Evolutionary conservation across 371 early-diverging fungal species (phyloP), one percentile per base, ranked within the genome.

Genomic region (Massospora cicadina): DNA sequence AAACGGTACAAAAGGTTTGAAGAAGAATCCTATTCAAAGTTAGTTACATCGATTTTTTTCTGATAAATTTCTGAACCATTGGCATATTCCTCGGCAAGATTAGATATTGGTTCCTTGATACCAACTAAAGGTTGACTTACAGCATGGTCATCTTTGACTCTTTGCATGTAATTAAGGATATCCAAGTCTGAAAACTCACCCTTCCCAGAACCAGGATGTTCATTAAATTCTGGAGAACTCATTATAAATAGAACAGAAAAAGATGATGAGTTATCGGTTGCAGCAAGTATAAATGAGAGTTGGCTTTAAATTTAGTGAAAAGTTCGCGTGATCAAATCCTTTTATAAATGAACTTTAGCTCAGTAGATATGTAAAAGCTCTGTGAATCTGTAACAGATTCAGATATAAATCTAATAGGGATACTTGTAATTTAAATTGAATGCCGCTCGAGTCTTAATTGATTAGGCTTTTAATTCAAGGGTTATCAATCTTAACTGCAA

Each of bases 111-210:
- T 23, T 77, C 77, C 28, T 69, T 72, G 64, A 75, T 69, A 59
- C 78, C 77, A 21, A 85, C 82, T 53, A 85, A 70, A 17, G 83
- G 83, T 71, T 76, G 76, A 68, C 65, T 66, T 31, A 67, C 69
- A 7, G 69, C 71, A 64, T 83, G 81, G 66, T 78, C 77, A 63
- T 83, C 84, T 67, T 79, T 82, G 55, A 85, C 79, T 62, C 72
- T 72, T 60, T 81, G 80, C 67, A 81, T 81, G 68, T 75, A 81
- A 26, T 75, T 76, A 32, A 81, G 70, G 65, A 84, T 85, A 65
- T 82, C 79, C 67, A 83, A 80, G 68, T 81, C 81, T 13, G 82
- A 76, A 33, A 77, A 68, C 33, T 77, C 68, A 5, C 21, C 27
- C 21, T 24, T n/a, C 10, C 27, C 54, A 13, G 54, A 21, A 25